Evolutionary conservation across 352 stramenopile species (phyloP), one percentile per base, ranked within the genome.

Genomic region (Thraustochytrium sp.): DNA sequence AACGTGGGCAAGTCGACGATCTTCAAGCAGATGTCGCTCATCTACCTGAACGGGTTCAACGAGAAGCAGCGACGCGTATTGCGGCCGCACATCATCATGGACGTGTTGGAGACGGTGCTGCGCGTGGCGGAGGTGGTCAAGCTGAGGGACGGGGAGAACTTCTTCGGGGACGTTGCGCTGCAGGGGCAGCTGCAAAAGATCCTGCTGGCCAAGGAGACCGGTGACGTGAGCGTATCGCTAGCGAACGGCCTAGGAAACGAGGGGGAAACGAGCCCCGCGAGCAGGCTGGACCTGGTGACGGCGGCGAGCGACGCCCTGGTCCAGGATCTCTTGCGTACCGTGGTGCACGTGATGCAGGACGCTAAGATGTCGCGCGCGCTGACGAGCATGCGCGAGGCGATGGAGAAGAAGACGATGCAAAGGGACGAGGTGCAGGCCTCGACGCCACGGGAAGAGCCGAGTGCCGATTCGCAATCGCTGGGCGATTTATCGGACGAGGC

Each of bases 1-100:
- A 26, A 16, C 42, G 68, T 80, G n/a, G 68, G 68, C 18, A 80
- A 80, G 51, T 80, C 68, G 16, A 80, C 68, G 42, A 42, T 80
- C 5, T 80, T 80, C 51, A 80, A 80, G 51, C 68, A 80, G 68
- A 40, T 80, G 21, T 31, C 42, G 3, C n/a, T 80, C 18, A 61
- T 80, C 8, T 80, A 80, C 34, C 76, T 4, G 23, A 51, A 80
- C n/a, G 68, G 68, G 5, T 80, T 80, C 36, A 18, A 44, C 11
- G 44, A 68, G 18, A n/a, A 13, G 53, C 31, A 80, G 46, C 68
- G 68, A 11, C 26, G 31, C 3, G 31, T 13, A 21, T 9, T 68
- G 40, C 48, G 48, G 26, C 5, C 18, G 48, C 51, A 80, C 36
- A 68, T 80, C 44, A 13, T 75, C 46, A 21, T 68, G 11, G 68